Evolutionary conservation across 345 rosid species (phyloP).

Genomic region (Iberis pinnata): DNA sequence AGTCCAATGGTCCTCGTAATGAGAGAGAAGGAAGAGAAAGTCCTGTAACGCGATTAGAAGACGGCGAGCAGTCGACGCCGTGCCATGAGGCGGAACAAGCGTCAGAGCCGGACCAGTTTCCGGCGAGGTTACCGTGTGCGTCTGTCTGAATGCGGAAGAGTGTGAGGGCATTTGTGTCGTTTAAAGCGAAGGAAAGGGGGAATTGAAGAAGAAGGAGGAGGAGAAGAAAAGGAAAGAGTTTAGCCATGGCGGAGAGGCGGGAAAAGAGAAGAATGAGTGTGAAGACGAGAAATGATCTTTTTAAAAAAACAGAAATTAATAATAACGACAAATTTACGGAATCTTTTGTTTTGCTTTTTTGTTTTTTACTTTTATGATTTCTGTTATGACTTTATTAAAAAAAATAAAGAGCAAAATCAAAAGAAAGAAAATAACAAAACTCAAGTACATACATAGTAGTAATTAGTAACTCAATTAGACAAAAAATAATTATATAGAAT

Average conservation of each 20-base stretch:
- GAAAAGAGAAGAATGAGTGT: constrained; percentile 34
- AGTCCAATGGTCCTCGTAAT: constrained; percentile 67
- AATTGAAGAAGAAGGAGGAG: constrained; percentile 13
- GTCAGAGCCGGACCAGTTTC: constrained; percentile 70
- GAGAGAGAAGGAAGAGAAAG: constrained; percentile 64
- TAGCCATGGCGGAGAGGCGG: constrained; percentile 31
- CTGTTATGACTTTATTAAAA: too few relatives aligned
- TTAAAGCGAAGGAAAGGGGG: constrained; percentile 24
- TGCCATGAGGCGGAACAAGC: constrained; percentile 65
- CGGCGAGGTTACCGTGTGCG: constrained; percentile 66
- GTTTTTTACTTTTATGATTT: too few relatives aligned
- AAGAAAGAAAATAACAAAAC: too few relatives aligned
- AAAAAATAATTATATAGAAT: too few relatives aligned
- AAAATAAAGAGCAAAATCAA: too few relatives aligned
- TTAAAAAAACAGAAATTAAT: constrained; percentile 10
- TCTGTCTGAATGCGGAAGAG: constrained; percentile 77
- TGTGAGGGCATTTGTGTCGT: constrained; percentile 69
- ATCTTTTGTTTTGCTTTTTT: constrained; percentile 18
- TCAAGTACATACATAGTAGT: too few relatives aligned
- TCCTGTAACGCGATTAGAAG: constrained; percentile 35
- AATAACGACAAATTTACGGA: constrained; percentile 23
- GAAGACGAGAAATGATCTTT: constrained; percentile 23
- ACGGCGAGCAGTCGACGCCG: constrained; percentile 69
- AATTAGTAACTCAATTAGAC: too few relatives aligned
- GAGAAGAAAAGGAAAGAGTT: constrained; percentile 10